phyloP scores from a whole-genome alignment of 352 stramenopile genomes.

The Phytophthora pinifolia region DNA sequence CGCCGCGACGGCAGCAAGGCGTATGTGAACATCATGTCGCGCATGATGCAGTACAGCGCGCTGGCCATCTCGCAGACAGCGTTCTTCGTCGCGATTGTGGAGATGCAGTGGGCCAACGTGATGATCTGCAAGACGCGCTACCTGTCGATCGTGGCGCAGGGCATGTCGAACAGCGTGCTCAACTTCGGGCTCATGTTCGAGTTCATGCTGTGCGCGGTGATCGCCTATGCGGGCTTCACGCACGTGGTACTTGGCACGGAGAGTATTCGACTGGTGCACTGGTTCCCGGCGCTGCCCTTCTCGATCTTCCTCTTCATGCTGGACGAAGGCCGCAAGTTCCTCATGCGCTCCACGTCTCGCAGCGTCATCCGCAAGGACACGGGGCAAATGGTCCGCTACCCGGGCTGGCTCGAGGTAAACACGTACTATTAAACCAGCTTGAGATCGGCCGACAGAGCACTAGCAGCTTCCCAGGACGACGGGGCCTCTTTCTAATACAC shows the following conservation, averaged over 20 bases:
- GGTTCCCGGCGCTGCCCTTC: constrained; percentile 91
- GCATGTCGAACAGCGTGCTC: constrained; percentile 92
- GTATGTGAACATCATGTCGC: constrained; percentile 84
- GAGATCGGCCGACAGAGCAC: neutral
- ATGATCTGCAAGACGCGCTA: constrained; percentile 94
- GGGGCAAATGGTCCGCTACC: constrained; percentile 78
- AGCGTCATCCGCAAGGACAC: constrained; percentile 77
- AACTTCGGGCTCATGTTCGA: constrained; percentile 94
- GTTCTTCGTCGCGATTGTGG: constrained; percentile 84
- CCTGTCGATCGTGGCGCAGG: constrained; percentile 88
- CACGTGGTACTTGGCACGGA: constrained; percentile 86
- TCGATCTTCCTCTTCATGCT: constrained; percentile 87
- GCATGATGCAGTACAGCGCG: constrained; percentile 86
- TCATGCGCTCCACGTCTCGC: constrained; percentile 84
- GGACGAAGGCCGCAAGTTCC: constrained; percentile 91
- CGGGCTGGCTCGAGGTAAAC: constrained; percentile 88
- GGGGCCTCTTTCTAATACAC: constrained; percentile 31
- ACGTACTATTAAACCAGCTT: constrained; percentile 84
- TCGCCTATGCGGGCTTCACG: constrained; percentile 84
- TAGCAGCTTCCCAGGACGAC: too few relatives aligned
- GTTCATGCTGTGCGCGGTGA: constrained; percentile 82
- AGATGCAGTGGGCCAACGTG: constrained; percentile 92
- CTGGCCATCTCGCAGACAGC: constrained; percentile 85
- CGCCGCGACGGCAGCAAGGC: constrained; percentile 28
- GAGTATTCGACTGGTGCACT: constrained; percentile 89